Base-by-base conservation (phyloP, 805 yeast species). In the baker's yeast (Saccharomyces cerevisiae) region DNA sequence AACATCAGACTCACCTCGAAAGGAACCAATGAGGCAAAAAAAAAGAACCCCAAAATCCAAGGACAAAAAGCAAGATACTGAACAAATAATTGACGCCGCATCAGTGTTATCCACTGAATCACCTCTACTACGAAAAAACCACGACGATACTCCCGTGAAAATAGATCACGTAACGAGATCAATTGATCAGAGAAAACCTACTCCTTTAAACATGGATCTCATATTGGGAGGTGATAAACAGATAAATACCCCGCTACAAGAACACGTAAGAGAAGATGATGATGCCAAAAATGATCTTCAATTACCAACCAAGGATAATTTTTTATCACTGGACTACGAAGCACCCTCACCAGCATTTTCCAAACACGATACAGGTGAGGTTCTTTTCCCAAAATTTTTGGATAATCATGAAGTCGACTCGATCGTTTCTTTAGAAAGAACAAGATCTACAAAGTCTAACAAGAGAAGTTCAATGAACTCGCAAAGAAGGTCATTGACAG, bases 371-470 rank as follows among this genome's bases (percentile, higher is more conserved):
- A 67, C 71, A 4, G 83, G 84, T 27, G 84, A 85, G 53, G 80
- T 83, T 0, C 67, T 87, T 27, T 87, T 87, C 66, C 95, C 95
- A 0, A 86, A 83, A 64, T 79, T 82, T 2, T 71, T 87, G 31
- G 84, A 78, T 54, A 74, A 79, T 0, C 80, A 78, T 51, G 95
- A 87, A 63, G 87, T 87, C 10, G 87, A 84, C 59, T 83, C 87
- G 48, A 87, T 87, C 54, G 84, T 85, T 2, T 78, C 85, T 6
- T 64, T 87, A 47, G 95, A 87, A 66, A 76, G 91, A 56, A 79
- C 86, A 6, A 77, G 79, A 63, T 83, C 89, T 0, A 73, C 84
- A 0, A 78, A 73, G 62, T 81, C 86, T 1, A 57, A 60, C 64
- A 60, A 61, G 53, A 50, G 71, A 46, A 66, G 63, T 53, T 69